Evolutionary conservation across 1,284 basidiomycete species (phyloP), one percentile per base, ranked within the genome.

Genomic region (Ceratorhiza oryzae-sativae): DNA sequence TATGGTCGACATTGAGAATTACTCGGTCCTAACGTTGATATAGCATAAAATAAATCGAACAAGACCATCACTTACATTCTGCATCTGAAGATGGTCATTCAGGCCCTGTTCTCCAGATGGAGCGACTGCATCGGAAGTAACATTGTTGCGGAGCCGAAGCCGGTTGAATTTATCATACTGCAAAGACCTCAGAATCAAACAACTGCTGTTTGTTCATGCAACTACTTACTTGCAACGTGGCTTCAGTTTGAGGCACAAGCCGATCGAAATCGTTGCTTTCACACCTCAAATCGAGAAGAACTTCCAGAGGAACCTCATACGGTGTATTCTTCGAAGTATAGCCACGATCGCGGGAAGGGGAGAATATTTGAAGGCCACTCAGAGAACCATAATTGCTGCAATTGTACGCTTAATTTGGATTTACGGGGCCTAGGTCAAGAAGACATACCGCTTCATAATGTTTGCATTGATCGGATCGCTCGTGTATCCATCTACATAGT

Each of bases 101-200:
- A 80, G 80, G 48, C 82, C 80, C 63, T 76, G 75, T n/a, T 77
- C 75, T 58, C 83, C 78, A 42, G 80, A 76, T 41, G 80, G 78
- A 12, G 80, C 58, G 75, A 79, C 80, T 73, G 81, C 73, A 73
- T 84, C 80, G 65, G 87, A 85, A 46, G 87, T 87, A 5, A 88
- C 82, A 73, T 87, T 89, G 77, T 90, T 93, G 49, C 91, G 88
- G 61, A 97, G 82, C 32, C 95, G 89, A 12, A 97, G 85, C 56
- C 91, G 88, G 80, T 99, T 98, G 84, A 98, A 98, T 79, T 94
- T 95, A 84, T 99, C 97, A 79, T 96, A 94, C 68, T 91, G 89
- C 15, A 49, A 27, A 39, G 27, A 18, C 1, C 18, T 70, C 25
- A 58, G 55, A 20, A 23, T 20, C 6, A n/a, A 20, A 34, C n/a